Conservation (phyloP, 345 rosid species). For the Gossypium sturtianum region DNA sequence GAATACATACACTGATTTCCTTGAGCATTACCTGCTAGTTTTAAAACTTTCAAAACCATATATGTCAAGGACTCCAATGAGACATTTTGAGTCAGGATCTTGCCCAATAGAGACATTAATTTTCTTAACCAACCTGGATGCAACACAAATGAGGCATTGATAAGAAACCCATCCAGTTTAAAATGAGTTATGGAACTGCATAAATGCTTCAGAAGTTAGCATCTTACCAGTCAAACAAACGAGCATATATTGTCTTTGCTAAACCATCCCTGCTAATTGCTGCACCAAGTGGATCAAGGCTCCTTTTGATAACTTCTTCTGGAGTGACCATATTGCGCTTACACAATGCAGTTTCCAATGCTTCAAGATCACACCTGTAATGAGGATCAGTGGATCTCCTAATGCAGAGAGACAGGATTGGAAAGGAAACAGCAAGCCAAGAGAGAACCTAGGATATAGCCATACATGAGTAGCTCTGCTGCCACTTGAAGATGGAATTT, state of each 20-base stretch:
- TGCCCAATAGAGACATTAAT: slow-evolving; percentile 71
- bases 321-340: slow-evolving; percentile 79
- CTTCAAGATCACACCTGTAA: slow-evolving; percentile 66
- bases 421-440: slow-evolving; percentile 13
- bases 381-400: slow-evolving; percentile 6
- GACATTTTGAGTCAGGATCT: slow-evolving; percentile 55
- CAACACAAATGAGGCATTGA: neutral
- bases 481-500: slow-evolving; percentile 75
- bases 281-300: slow-evolving; percentile 73
- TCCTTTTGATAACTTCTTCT: slow-evolving; percentile 74
- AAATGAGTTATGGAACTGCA: neutral
- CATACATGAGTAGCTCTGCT: slow-evolving; percentile 72
- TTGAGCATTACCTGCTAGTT: slow-evolving; percentile 59
- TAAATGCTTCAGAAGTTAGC: slow-evolving; percentile 4
- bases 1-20: neutral
- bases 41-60: slow-evolving; percentile 93
- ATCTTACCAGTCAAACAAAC: slow-evolving; percentile 77
- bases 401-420: neutral
- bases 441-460: slow-evolving; percentile 12
- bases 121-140: slow-evolving; percentile 75
- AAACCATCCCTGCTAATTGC: slow-evolving; percentile 81
- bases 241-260: slow-evolving; percentile 85
- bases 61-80: slow-evolving; percentile 86
- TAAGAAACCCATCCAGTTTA: slow-evolving; percentile 3
- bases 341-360: slow-evolving; percentile 70